Conservation (phyloP, 1,139 yeast genomes). For the Geotrichum bryndzae region DNA sequence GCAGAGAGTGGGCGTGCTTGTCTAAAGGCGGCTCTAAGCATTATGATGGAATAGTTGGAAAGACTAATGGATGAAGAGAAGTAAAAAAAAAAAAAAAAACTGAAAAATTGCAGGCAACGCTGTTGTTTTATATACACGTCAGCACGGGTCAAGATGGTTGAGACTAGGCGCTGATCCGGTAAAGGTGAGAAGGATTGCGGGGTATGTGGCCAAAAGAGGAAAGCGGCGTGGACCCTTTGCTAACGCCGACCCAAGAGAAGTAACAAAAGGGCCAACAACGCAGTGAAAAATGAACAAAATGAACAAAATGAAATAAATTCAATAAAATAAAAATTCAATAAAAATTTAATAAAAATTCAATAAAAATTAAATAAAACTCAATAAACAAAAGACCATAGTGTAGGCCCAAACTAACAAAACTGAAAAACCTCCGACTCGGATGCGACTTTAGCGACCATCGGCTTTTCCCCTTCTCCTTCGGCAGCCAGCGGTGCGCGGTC, state of each 20-base stretch:
- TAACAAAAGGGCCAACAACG: not conserved
- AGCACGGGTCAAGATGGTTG: no score
- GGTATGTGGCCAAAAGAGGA: not conserved
- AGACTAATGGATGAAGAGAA: no score
- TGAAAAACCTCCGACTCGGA: not conserved
- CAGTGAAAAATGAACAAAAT: not conserved
- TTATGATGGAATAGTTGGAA: no score
- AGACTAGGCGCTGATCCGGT: no score
- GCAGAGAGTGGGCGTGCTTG: not conserved
- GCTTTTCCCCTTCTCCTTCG: not conserved
- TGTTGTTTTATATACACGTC: no score
- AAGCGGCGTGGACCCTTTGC: not conserved
- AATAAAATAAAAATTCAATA: no score
- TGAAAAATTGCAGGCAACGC: no score
- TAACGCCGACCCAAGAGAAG: not conserved
- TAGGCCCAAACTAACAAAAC: not conserved
- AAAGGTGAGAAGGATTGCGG: not conserved
- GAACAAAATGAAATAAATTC: not conserved
- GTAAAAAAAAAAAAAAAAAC: no score
- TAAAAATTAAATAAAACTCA: not conserved
- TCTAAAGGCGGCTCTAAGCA: not conserved
- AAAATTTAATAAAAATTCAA: no score
- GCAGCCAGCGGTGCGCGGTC: no score
- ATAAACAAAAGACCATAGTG: not conserved
- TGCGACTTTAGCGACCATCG: not conserved